Evolutionary conservation across 1,284 basidiomycete species (phyloP), one percentile per base, ranked within the genome.

Genomic region (Melampsora larici-populina): DNA sequence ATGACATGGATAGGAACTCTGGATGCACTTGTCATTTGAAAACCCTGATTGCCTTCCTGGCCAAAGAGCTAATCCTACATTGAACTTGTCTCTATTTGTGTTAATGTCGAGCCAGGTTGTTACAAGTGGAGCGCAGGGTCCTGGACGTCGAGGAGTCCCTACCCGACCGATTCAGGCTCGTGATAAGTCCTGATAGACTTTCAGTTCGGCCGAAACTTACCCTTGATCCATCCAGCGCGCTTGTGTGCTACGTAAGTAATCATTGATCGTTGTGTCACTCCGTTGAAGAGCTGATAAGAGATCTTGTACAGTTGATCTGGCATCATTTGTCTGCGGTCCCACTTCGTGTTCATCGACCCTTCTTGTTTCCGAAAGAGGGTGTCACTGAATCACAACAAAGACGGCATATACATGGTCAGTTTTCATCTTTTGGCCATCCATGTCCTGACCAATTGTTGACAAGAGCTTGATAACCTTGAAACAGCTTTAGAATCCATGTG

Each of bases 321-420:
- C 31, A 55, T 33, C 49, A 66, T 24, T 46, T 76, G n/a, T 55
- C 29, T 63, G 29, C 49, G 5, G 31, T 65, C 11, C 64, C 48
- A 29, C 26, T 76, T 7, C 29, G 40, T 62, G 40, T 76, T 29
- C 74, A 60, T 63, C 74, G 58, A 46, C 43, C 67, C 40, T 69
- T 76, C 36, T 67, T 76, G 29, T 69, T 76, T 29, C 74, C 74
- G 6, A 76, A 69, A 31, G 17, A 36, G 9, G 65, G 65, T 9
- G 40, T 69, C 24, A 6, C 66, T 18, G 55, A 76, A 69, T 40
- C 36, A 31, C 66, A 76, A 31, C 65, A 65, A 40, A 26, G 18
- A 6, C 29, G 55, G n/a, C 74, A 76, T 8, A 31, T 76, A 8
- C 21, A 76, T 40, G 67, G 65, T 76, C 64, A 67, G n/a, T 21